phyloP scores from a whole-genome alignment of 768 basidiomycete genomes.

The Tylopilus sp. region DNA sequence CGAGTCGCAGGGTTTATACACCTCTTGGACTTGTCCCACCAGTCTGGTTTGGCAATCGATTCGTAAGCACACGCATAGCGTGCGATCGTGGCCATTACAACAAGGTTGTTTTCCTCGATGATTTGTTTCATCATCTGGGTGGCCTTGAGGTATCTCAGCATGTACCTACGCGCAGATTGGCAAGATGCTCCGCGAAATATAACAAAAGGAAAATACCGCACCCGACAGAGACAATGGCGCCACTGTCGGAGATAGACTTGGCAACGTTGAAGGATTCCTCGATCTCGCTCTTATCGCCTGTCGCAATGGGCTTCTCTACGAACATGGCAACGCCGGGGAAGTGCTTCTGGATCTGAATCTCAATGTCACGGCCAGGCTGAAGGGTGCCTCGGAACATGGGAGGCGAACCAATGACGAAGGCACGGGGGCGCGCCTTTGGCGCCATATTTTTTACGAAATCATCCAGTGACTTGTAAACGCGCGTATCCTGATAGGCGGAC shows the following conservation, averaged over 20 bases:
- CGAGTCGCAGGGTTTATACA: slow-evolving; percentile 36
- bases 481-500: slow-evolving; percentile 88
- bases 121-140: slow-evolving; percentile 97
- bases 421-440: slow-evolving; percentile 65
- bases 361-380: slow-evolving; percentile 75
- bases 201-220: slow-evolving; percentile 34
- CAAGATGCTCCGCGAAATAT: neutral
- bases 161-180: slow-evolving; percentile 53
- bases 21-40: slow-evolving; percentile 95
- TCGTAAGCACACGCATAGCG: slow-evolving; percentile 91
- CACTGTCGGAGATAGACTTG: slow-evolving; percentile 62
- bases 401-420: slow-evolving; percentile 88
- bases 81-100: slow-evolving; percentile 94
- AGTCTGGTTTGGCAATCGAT: slow-evolving; percentile 74
- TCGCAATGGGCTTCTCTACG: slow-evolving; percentile 89
- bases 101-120: slow-evolving; percentile 89
- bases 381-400: slow-evolving; percentile 87
- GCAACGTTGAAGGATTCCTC: slow-evolving; percentile 69
- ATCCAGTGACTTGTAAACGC: slow-evolving; percentile 78
- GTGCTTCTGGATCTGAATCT: slow-evolving; percentile 78
- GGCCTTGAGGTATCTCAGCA: slow-evolving; percentile 90
- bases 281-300: slow-evolving; percentile 68
- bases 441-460: slow-evolving; percentile 76
- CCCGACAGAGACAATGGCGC: slow-evolving; percentile 87
- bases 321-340: slow-evolving; percentile 91